Conservation (phyloP, 2,329 filamentous ascomycete genomes). For the Blastomyces silverae region DNA sequence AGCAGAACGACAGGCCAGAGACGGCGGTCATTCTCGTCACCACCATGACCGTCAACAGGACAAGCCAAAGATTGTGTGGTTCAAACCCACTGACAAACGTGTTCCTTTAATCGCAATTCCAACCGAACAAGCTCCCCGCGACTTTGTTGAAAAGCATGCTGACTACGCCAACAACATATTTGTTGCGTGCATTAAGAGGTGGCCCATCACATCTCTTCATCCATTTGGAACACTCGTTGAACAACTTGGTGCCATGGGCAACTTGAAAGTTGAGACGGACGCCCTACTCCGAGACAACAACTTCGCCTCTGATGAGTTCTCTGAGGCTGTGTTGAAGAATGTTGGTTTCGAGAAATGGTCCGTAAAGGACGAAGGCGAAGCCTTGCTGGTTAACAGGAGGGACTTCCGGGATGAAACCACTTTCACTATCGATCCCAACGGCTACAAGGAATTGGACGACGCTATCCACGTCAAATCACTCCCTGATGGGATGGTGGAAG, state of each 20-base stretch:
- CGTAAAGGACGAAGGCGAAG: slow-evolving; percentile 72
- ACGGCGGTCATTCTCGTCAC: slow-evolving; percentile 65
- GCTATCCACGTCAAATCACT: slow-evolving; percentile 86
- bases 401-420: slow-evolving; percentile 84
- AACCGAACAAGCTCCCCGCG: slow-evolving; percentile 91
- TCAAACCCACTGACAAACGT: slow-evolving; percentile 98
- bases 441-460: slow-evolving; percentile 80
- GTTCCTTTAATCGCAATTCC: slow-evolving; percentile 97
- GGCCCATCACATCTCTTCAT: slow-evolving; percentile 99
- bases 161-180: slow-evolving; percentile 98
- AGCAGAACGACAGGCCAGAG: slow-evolving; percentile 84
- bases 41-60: slow-evolving; percentile 83
- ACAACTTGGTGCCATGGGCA: slow-evolving; percentile 93
- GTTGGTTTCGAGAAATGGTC: slow-evolving; percentile 91
- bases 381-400: slow-evolving; percentile 64
- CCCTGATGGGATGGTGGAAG: slow-evolving; percentile 77
- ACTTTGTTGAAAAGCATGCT: slow-evolving; percentile 98
- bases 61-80: slow-evolving; percentile 99
- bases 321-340: slow-evolving; percentile 88
- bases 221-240: slow-evolving; percentile 97
- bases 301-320: slow-evolving; percentile 95
- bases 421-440: slow-evolving; percentile 89
- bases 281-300: slow-evolving; percentile 97
- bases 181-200: slow-evolving; percentile 97
- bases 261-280: slow-evolving; percentile 95